These are phyloP conservation scores for Tetradesmus lagerheimii DNA, from an alignment of 139 green algal genomes.

Conservation along the genomic window DNA sequence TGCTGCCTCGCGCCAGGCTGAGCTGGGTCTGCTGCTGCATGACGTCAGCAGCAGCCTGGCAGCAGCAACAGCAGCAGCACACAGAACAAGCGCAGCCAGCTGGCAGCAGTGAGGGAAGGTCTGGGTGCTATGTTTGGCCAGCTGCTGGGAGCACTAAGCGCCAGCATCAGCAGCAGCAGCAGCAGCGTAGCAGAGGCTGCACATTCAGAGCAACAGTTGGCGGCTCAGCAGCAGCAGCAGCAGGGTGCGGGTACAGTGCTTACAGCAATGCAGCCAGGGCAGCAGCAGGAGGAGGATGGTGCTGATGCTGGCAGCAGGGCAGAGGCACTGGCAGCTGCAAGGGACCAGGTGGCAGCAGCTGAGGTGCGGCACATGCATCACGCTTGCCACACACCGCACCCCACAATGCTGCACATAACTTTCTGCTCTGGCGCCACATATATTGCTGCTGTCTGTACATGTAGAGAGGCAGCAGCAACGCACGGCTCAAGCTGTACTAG, in stretches of 20 bases:
- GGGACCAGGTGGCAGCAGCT: neutral
- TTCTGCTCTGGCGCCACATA: too few relatives aligned
- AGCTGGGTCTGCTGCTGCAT: neutral
- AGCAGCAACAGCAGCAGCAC: neutral
- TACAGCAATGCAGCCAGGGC: neutral
- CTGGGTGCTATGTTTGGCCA: neutral
- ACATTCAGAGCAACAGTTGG: neutral
- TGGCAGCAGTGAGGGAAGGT: conserved; percentile 12
- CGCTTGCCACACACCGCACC: too few relatives aligned
- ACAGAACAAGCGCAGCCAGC: neutral
- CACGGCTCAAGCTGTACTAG: too few relatives aligned
- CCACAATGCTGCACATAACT: too few relatives aligned
- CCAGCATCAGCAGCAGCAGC: conserved; percentile 38
- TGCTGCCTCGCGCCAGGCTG: conserved; percentile 10
- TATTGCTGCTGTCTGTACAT: too few relatives aligned
- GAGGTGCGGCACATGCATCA: neutral
- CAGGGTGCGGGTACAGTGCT: neutral
- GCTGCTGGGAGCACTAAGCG: neutral
- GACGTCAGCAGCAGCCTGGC: neutral
- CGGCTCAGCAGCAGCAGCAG: neutral
- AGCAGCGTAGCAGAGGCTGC: neutral
- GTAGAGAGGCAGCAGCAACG: too few relatives aligned
- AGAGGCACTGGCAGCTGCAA: neutral
- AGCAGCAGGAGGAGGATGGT: neutral
- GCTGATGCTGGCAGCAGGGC: neutral